Evolutionary conservation across 1,284 basidiomycete species (phyloP).

Genomic region (Ustilago tritici): DNA sequence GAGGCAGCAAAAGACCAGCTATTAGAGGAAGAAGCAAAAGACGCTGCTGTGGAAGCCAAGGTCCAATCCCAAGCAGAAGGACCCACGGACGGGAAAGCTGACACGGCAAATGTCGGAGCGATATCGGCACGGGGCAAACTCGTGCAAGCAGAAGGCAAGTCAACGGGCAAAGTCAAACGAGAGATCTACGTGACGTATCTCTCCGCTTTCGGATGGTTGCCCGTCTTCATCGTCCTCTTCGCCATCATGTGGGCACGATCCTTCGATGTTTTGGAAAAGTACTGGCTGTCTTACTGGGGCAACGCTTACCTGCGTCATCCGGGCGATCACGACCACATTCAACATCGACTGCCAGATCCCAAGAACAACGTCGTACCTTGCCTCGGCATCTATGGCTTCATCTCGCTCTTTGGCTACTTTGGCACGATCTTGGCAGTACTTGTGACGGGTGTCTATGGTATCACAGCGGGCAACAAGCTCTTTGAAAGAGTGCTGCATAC

Average conservation of each 20-base stretch:
- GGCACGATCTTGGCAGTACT: constrained; percentile 8
- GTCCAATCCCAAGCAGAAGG: constrained; percentile 22
- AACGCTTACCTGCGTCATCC: constrained; percentile 17
- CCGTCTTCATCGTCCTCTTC: constrained; percentile 21
- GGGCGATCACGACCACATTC: not conserved
- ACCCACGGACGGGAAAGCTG: not conserved
- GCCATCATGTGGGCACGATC: constrained; percentile 25
- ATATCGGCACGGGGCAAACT: constrained; percentile 71
- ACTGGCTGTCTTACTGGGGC: constrained; percentile 48
- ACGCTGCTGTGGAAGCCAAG: constrained; percentile 31
- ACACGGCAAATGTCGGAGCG: constrained; percentile 8
- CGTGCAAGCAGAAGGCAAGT: constrained; percentile 79
- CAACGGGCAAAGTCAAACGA: constrained; percentile 82
- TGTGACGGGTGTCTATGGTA: not conserved
- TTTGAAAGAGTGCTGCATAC: constrained; percentile 53
- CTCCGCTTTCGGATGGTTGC: constrained; percentile 69
- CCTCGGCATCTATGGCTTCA: constrained; percentile 19
- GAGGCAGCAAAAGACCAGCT: constrained; percentile 38
- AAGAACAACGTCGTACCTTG: constrained; percentile 27
- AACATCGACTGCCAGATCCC: constrained; percentile 20
- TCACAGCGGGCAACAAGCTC: constrained; percentile 48
- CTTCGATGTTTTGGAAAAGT: constrained; percentile 33
- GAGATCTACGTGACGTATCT: constrained; percentile 82
- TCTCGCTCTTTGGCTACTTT: constrained; percentile 4
- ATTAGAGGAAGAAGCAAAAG: constrained; percentile 36